Evolutionary conservation across 257 asterid species (phyloP).

Genomic region (Solanum pinnatisectum): DNA sequence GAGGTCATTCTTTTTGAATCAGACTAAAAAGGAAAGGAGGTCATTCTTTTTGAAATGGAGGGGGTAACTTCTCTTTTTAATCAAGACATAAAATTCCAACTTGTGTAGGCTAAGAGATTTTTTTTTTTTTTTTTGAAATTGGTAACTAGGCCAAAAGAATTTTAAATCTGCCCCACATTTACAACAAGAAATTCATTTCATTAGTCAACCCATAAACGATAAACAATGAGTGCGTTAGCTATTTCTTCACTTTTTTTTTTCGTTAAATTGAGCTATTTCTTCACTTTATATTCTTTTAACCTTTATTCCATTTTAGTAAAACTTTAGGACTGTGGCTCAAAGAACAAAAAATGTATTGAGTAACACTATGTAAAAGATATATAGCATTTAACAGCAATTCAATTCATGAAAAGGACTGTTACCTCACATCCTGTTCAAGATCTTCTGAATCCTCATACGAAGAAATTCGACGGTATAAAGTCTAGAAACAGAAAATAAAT

Average conservation of each 20-base stretch:
- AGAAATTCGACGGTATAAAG: conserved; percentile 44
- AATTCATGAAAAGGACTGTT: conserved; percentile 6
- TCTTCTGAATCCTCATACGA: conserved; percentile 69
- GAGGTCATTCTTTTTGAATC: too few species aligned
- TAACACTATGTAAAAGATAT: not conserved
- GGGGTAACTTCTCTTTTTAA: not conserved
- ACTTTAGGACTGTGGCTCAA: not conserved
- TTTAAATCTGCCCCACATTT: not conserved
- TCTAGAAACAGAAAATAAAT: conserved; percentile 28
- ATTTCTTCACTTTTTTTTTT: not conserved
- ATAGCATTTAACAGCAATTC: not conserved
- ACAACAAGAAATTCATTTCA: not conserved
- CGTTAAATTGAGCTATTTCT: not conserved
- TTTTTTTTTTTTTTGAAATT: too few species aligned
- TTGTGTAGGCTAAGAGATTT: not conserved
- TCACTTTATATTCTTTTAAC: not conserved
- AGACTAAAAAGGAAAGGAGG: too few species aligned
- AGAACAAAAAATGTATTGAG: not conserved
- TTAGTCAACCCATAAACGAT: not conserved
- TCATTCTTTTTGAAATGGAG: too few species aligned
- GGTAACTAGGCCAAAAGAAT: not conserved
- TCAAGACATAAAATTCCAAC: not conserved
- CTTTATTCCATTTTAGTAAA: not conserved
- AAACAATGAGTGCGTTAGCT: not conserved
- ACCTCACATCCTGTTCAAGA: conserved; percentile 66